A percentile compares a stretch with the other conserved stretches of the same genome.
These are phyloP conservation scores for Ogataea henricii DNA, from an alignment of 805 yeast species.

Conservation along the genomic window DNA sequence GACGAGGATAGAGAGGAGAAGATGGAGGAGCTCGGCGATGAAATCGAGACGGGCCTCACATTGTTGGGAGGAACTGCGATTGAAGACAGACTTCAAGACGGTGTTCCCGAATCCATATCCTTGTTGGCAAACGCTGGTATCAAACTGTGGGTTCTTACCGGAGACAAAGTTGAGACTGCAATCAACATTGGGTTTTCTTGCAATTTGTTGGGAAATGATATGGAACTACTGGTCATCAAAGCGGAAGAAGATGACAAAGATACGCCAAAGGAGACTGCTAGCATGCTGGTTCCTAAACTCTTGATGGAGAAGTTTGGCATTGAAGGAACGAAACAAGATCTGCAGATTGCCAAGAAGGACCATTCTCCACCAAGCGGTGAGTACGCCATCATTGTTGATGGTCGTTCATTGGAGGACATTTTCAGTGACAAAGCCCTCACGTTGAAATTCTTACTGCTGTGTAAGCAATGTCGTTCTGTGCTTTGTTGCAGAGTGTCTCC, in stretches of 20 bases:
- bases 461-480: conserved; percentile 78
- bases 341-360: conserved; percentile 54
- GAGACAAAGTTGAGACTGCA: conserved; percentile 83
- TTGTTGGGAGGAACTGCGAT: conserved; percentile 81
- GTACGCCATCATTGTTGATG: conserved; percentile 69
- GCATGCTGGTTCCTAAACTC: conserved; percentile 44
- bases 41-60: conserved; percentile 56
- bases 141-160: conserved; percentile 81
- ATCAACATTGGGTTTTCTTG: conserved; percentile 82
- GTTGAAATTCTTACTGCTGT: conserved; percentile 63
- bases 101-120: conserved; percentile 75
- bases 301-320: conserved; percentile 50
- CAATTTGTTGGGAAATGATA: conserved; percentile 63
- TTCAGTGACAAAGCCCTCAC: conserved; percentile 41
- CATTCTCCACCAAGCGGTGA: conserved; percentile 64
- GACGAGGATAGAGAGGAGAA: conserved; percentile 58
- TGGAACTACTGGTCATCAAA: conserved; percentile 67
- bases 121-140: conserved; percentile 70
- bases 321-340: conserved; percentile 43
- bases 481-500: conserved; percentile 85
- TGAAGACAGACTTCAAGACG: conserved; percentile 76
- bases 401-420: conserved; percentile 56
- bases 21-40: conserved; percentile 55
- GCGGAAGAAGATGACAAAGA: conserved; percentile 36
- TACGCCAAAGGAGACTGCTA: conserved; percentile 18